Conservation (phyloP, 2,329 filamentous ascomycete genomes). For the Niveomyces coronatus region DNA sequence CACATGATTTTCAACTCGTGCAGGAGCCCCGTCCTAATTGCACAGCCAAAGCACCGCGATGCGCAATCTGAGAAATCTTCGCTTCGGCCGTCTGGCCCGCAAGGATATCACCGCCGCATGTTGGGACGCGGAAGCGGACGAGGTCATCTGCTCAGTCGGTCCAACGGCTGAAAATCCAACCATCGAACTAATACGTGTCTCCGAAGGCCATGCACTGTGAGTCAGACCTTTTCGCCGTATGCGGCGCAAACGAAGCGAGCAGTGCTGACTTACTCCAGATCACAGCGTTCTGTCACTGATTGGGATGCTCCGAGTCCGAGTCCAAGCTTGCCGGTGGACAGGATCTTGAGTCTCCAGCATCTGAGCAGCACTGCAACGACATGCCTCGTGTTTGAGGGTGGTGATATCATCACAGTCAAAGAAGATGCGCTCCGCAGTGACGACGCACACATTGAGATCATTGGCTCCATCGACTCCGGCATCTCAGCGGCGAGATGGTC, state of each 20-base stretch:
- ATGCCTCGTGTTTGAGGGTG: conserved; percentile 77
- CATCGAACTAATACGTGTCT: conserved; percentile 59
- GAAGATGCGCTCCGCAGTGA: conserved; percentile 42
- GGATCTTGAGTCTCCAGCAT: conserved; percentile 70
- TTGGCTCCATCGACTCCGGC: conserved; percentile 86
- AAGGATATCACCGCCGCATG: conserved; percentile 62
- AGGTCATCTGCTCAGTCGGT: conserved; percentile 74
- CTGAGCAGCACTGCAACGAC: conserved; percentile 70
- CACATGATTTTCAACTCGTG: background rate
- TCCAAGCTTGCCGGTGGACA: conserved; percentile 65
- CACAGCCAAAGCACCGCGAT: conserved; percentile 35
- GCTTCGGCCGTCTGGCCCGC: conserved; percentile 55
- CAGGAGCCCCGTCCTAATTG: background rate
- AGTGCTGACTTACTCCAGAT: conserved; percentile 18
- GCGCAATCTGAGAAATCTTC: conserved; percentile 79
- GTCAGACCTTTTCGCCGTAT: conserved; percentile 13
- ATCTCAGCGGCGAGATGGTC: conserved; percentile 89
- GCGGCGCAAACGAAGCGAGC: conserved; percentile 1
- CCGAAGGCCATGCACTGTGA: conserved; percentile 35
- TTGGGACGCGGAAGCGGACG: conserved; percentile 75
- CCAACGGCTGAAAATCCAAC: conserved; percentile 58
- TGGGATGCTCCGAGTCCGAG: conserved; percentile 83
- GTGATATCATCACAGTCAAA: conserved; percentile 79
- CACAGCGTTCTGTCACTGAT: conserved; percentile 49
- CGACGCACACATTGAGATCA: conserved; percentile 82